Percentiles rank a stretch among this genome's conserved stretches.
Evolutionary conservation across 2,329 filamentous ascomycete genomes (phyloP).

Genomic region (Rhytidhysteron rufulum): DNA sequence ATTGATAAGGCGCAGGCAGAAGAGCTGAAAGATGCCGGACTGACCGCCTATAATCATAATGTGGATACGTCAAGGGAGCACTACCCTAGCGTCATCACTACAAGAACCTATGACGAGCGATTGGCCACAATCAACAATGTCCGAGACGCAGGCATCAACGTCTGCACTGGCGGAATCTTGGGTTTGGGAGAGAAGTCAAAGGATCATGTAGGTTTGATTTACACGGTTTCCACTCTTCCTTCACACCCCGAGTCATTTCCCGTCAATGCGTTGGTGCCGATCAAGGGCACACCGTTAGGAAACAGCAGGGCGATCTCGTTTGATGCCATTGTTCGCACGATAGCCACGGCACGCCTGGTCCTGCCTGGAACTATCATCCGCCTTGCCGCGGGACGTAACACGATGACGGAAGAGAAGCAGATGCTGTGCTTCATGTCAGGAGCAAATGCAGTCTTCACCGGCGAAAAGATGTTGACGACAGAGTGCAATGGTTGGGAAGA

Average conservation of each 20-base stretch:
- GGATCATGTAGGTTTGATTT: conserved; percentile 77
- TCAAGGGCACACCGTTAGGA: conserved; percentile 82
- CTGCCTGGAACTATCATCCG: conserved; percentile 85
- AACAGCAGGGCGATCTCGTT: conserved; percentile 70
- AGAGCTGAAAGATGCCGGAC: conserved; percentile 75
- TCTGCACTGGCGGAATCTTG: conserved; percentile 85
- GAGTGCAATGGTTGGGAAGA: conserved; percentile 90
- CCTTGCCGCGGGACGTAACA: conserved; percentile 78
- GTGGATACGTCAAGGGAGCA: conserved; percentile 86
- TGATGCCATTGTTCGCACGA: conserved; percentile 73
- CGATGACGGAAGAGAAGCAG: conserved; percentile 84
- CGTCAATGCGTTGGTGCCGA: conserved; percentile 85
- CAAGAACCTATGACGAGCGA: conserved; percentile 81
- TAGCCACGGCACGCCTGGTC: conserved; percentile 76
- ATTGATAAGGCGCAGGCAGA: conserved; percentile 76
- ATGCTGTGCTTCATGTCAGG: conserved; percentile 85
- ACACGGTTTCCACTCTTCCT: conserved; percentile 78
- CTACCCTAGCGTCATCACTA: conserved; percentile 83
- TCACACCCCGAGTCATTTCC: conserved; percentile 86
- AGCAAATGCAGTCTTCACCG: conserved; percentile 91
- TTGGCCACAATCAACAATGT: conserved; percentile 76
- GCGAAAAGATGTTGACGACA: conserved; percentile 93
- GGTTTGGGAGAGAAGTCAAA: conserved; percentile 75
- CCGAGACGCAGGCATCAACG: conserved; percentile 80
- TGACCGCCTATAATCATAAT: conserved; percentile 95